These are phyloP conservation scores for Aplosporella prunicola DNA, from an alignment of 2,329 filamentous ascomycete species.

Conservation along the genomic window DNA sequence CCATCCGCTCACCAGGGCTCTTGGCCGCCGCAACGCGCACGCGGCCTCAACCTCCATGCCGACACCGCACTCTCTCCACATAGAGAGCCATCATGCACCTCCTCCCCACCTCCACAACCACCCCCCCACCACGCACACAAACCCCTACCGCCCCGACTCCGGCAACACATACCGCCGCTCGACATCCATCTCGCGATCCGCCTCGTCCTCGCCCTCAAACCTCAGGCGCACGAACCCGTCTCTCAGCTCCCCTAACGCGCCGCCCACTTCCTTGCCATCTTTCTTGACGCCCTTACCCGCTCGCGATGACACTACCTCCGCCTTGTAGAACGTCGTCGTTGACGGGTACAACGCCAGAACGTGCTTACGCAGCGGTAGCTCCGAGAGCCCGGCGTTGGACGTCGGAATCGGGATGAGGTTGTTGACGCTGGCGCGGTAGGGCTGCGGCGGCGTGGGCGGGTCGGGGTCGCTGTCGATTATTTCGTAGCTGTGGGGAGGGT, in stretches of 20 bases:
- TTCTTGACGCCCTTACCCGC: conserved; percentile 25
- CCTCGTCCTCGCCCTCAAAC: conserved; percentile 41
- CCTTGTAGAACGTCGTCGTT: conserved; percentile 46
- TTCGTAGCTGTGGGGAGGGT: conserved; percentile 30
- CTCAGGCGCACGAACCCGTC: conserved; percentile 32
- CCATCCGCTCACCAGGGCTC: too few species aligned
- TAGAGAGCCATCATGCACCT: too few species aligned
- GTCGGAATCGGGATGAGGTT: conserved; percentile 35
- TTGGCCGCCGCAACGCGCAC: too few species aligned
- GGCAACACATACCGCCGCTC: conserved; percentile 42
- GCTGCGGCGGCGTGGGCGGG: conserved; percentile 26
- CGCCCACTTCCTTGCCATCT: conserved; percentile 15
- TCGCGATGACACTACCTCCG: conserved; percentile 38
- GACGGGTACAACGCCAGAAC: conserved; percentile 43
- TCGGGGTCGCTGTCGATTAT: conserved; percentile 42
- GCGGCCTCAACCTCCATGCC: too few species aligned
- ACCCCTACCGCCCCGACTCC: conserved; percentile 17
- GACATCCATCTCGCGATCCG: conserved; percentile 37
- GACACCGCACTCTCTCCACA: too few species aligned
- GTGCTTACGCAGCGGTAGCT: conserved; percentile 32
- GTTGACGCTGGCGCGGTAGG: conserved; percentile 38
- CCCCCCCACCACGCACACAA: too few species aligned
- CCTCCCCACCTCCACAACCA: too few species aligned
- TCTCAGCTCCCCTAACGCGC: conserved; percentile 10
- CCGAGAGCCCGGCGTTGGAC: conserved; percentile 31